Conservation (phyloP, 2,329 filamentous ascomycete species). For the Xylaria polymorpha region DNA sequence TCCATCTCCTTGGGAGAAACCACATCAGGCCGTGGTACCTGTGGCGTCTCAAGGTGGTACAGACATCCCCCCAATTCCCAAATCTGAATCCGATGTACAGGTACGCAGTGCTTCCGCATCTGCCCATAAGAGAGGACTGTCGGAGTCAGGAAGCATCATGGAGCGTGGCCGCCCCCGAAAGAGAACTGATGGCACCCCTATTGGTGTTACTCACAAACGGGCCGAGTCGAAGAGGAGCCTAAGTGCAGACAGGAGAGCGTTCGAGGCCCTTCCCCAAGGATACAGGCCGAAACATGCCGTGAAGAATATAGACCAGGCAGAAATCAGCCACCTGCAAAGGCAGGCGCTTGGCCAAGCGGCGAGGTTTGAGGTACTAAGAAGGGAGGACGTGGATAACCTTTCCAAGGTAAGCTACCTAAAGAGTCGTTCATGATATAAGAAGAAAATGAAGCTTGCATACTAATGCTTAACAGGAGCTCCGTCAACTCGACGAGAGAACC, state of each 20-base stretch:
- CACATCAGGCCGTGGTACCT: conserved; percentile 43
- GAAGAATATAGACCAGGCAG: conserved; percentile 59
- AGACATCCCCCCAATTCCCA: conserved; percentile 49
- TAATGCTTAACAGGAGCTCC: conserved; percentile 68
- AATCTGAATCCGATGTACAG: conserved; percentile 48
- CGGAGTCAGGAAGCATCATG: conserved; percentile 69
- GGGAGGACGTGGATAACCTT: conserved; percentile 71
- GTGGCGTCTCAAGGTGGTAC: conserved; percentile 44
- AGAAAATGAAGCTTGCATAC: background rate
- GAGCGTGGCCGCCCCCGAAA: conserved; percentile 71
- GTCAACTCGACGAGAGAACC: conserved; percentile 79
- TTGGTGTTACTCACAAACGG: conserved; percentile 53
- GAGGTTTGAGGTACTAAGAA: conserved; percentile 72
- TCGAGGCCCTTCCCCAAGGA: conserved; percentile 71
- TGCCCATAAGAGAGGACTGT: conserved; percentile 64
- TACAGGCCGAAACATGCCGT: conserved; percentile 65
- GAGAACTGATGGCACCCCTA: conserved; percentile 57
- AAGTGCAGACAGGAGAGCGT: conserved; percentile 66
- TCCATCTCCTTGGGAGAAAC: conserved; percentile 59
- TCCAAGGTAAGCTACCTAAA: conserved; percentile 63
- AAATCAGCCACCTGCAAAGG: conserved; percentile 64
- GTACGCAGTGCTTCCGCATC: conserved; percentile 37
- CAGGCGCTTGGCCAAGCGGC: conserved; percentile 72
- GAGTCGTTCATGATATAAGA: background rate
- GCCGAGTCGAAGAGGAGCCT: conserved; percentile 58